phyloP scores from a whole-genome alignment of 352 stramenopile genomes.

The Aphanomyces astaci region DNA sequence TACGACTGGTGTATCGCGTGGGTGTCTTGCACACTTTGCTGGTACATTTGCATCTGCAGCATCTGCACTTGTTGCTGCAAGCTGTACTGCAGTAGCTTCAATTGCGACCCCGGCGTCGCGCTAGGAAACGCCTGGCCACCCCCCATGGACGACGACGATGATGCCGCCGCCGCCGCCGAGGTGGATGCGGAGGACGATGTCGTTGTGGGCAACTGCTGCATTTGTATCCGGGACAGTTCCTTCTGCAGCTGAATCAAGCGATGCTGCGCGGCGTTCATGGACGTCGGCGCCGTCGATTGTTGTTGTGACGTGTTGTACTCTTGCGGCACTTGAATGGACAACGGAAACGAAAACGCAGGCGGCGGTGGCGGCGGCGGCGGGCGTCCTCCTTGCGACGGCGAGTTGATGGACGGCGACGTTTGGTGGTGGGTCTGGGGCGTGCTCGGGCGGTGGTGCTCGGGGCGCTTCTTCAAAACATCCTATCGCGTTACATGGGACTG shows the following conservation, averaged over 20 bases:
- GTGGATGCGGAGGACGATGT: no score
- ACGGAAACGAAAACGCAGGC: background rate
- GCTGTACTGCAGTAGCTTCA: slow-evolving; percentile 60
- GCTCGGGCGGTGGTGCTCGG: slow-evolving; percentile 34
- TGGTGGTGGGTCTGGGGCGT: background rate
- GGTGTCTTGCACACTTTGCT: slow-evolving; percentile 28
- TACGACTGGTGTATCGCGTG: slow-evolving; percentile 16
- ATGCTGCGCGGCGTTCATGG: slow-evolving; percentile 6
- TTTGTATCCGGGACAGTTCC: slow-evolving; percentile 15
- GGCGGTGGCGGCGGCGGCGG: background rate
- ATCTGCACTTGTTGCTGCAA: slow-evolving; percentile 84
- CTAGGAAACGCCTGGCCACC: slow-evolving; percentile 37
- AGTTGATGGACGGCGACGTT: background rate
- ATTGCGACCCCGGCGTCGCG: slow-evolving; percentile 34
- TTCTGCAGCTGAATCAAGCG: slow-evolving; percentile 15
- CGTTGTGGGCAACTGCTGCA: slow-evolving; percentile 11
- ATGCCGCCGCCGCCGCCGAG: no score
- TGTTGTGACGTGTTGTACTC: background rate
- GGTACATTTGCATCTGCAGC: slow-evolving; percentile 56
- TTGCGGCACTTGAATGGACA: slow-evolving; percentile 12
- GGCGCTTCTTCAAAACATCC: slow-evolving; percentile 76
- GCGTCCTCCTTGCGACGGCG: background rate
- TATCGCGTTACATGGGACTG: slow-evolving; percentile 1
- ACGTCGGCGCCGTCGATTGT: background rate
- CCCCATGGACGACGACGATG: background rate